Conservation (phyloP, 2,329 filamentous ascomycete genomes). For the Keithomyces neogunnii region DNA sequence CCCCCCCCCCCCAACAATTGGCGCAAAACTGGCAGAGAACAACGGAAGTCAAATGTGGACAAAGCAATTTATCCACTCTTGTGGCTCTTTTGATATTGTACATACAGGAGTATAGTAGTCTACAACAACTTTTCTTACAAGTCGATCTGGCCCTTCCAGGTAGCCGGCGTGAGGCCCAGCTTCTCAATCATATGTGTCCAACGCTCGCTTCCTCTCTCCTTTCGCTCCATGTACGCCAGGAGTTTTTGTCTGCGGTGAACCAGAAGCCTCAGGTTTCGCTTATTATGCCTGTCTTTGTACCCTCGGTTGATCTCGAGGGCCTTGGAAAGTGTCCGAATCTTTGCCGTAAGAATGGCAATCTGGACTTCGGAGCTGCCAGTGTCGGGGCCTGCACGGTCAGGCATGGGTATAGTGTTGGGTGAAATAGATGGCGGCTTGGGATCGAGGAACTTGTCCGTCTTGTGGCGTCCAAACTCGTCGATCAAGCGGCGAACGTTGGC, state of each 20-base stretch:
- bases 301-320: constrained; percentile 59
- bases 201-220: constrained; percentile 83
- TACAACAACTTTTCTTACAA: constrained; percentile 28
- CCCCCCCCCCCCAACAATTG: constrained; percentile 15
- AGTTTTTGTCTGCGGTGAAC: constrained; percentile 87
- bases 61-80: constrained; percentile 8
- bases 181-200: constrained; percentile 82
- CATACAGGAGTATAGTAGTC: constrained; percentile 35
- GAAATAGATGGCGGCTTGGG: constrained; percentile 47
- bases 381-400: constrained; percentile 69
- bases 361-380: constrained; percentile 97
- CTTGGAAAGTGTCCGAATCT: constrained; percentile 75
- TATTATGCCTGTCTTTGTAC: constrained; percentile 87
- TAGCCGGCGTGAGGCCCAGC: constrained; percentile 77
- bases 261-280: constrained; percentile 76
- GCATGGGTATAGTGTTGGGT: constrained; percentile 31
- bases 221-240: constrained; percentile 75
- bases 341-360: constrained; percentile 87
- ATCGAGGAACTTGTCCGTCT: constrained; percentile 65
- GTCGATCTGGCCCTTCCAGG: constrained; percentile 81
- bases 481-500: constrained; percentile 81
- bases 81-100: constrained; percentile 34
- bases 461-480: constrained; percentile 81
- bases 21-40: constrained; percentile 20
- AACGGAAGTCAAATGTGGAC: constrained; percentile 8